Percentiles rank a stretch among this genome's conserved stretches.
Evolutionary conservation across 2,329 filamentous ascomycete species (phyloP).

Genomic region (Curvularia spicifera): DNA sequence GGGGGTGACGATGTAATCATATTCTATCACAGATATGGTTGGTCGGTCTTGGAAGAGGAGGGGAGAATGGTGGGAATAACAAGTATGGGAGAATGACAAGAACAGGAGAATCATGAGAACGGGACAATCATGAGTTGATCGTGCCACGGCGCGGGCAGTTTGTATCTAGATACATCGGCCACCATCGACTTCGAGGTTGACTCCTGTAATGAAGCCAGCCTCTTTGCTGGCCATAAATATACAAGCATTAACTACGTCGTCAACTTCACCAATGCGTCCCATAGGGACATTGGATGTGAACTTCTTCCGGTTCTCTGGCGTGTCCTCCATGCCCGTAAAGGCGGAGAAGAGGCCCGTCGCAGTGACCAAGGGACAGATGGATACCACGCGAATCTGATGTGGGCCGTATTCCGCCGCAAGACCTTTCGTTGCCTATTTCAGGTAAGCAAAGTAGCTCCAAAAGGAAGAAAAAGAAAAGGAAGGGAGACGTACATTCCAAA

Average conservation of each 20-base stretch:
- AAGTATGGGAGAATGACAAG: no score
- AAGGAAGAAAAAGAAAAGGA: no score
- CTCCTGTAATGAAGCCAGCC: conserved; percentile 66
- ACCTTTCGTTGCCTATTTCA: conserved; percentile 61
- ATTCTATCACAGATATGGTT: not conserved
- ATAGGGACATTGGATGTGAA: conserved; percentile 65
- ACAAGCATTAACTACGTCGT: conserved; percentile 65
- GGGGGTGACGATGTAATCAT: not conserved
- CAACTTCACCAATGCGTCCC: conserved; percentile 65
- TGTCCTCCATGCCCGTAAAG: conserved; percentile 68
- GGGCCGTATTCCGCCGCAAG: conserved; percentile 76
- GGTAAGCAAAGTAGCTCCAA: conserved; percentile 24
- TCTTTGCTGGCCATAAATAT: conserved; percentile 65
- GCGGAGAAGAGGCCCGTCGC: conserved; percentile 67
- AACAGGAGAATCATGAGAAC: not conserved
- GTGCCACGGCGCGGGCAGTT: not conserved
- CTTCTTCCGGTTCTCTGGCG: conserved; percentile 60
- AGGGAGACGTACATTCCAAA: conserved; percentile 58
- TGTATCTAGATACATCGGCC: conserved; percentile 43
- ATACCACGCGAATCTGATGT: conserved; percentile 75
- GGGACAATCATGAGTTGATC: not conserved
- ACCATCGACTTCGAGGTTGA: conserved; percentile 52
- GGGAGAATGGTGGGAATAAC: no score
- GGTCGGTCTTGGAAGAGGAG: not conserved
- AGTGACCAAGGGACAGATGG: conserved; percentile 71